phyloP scores from a whole-genome alignment of 441 rosid species.

The Mallotus repandus region DNA sequence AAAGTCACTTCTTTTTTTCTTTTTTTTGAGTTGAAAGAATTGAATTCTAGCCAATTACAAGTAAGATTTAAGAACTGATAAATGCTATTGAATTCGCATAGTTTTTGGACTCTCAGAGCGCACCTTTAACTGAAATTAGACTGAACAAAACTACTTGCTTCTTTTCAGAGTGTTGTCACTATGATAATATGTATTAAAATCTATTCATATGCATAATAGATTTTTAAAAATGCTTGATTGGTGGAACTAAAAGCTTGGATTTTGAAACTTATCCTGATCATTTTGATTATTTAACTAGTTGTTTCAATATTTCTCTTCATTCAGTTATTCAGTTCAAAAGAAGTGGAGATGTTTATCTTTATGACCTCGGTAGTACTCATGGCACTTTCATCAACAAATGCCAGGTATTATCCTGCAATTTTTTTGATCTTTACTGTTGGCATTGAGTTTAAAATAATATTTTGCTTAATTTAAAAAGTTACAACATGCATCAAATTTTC shows the following conservation, averaged over 20 bases:
- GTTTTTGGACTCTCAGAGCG: too few species aligned
- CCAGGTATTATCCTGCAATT: constrained; percentile 45
- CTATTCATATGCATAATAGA: too few species aligned
- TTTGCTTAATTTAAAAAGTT: not conserved
- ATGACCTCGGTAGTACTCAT: constrained; percentile 86
- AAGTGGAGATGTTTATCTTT: constrained; percentile 76
- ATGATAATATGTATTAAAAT: too few species aligned
- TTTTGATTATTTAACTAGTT: constrained; percentile 7
- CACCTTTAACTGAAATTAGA: too few species aligned
- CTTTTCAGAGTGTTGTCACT: too few species aligned
- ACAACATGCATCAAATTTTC: not conserved
- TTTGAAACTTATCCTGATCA: too few species aligned
- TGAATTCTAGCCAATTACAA: too few species aligned
- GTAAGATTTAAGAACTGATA: too few species aligned
- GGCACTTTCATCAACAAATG: constrained; percentile 76
- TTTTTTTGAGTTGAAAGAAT: too few species aligned
- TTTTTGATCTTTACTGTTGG: not conserved
- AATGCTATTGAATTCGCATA: too few species aligned
- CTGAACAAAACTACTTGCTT: too few species aligned
- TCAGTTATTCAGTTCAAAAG: constrained; percentile 85
- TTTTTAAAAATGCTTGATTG: not conserved
- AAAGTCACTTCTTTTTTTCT: not conserved
- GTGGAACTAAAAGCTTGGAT: too few species aligned
- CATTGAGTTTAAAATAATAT: not conserved
- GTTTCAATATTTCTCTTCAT: constrained; percentile 7